phyloP scores from a whole-genome alignment of 306 rosid genomes.

The Abrus precatorius region DNA sequence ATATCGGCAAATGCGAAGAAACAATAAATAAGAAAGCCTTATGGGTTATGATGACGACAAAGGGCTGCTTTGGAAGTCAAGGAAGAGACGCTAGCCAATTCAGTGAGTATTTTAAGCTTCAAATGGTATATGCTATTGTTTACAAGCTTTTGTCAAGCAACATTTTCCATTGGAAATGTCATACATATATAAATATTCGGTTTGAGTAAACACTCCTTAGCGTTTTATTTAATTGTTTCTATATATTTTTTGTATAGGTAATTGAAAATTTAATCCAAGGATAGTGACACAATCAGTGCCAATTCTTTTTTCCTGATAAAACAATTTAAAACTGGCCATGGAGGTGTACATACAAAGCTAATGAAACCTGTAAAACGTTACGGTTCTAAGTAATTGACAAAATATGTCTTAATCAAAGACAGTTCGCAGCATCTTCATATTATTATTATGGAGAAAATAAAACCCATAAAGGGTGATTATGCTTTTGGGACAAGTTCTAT shows the following conservation, averaged over 20 bases:
- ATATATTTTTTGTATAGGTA: background rate
- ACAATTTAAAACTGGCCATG: conserved; percentile 6
- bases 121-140: conserved; percentile 52
- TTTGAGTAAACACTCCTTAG: conserved; percentile 37
- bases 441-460: background rate
- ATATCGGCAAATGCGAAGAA: conserved; percentile 60
- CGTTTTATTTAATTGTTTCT: conserved; percentile 14
- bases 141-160: conserved; percentile 56
- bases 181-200: conserved; percentile 17
- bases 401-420: conserved; percentile 36
- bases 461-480: background rate
- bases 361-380: conserved; percentile 26
- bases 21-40: conserved; percentile 49
- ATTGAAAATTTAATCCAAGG: conserved; percentile 1
- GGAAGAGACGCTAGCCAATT: conserved; percentile 45
- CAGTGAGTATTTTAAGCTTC: conserved; percentile 44
- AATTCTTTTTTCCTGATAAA: background rate
- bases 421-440: conserved; percentile 40
- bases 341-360: conserved; percentile 13
- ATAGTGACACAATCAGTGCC: conserved; percentile 22
- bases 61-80: conserved; percentile 72
- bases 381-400: conserved; percentile 26
- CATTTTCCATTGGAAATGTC: conserved; percentile 31
- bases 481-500: conserved; percentile 33
- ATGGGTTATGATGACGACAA: conserved; percentile 61